phyloP scores from a whole-genome alignment of 2,329 filamentous ascomycete species.

The Cladosporium phlei region DNA sequence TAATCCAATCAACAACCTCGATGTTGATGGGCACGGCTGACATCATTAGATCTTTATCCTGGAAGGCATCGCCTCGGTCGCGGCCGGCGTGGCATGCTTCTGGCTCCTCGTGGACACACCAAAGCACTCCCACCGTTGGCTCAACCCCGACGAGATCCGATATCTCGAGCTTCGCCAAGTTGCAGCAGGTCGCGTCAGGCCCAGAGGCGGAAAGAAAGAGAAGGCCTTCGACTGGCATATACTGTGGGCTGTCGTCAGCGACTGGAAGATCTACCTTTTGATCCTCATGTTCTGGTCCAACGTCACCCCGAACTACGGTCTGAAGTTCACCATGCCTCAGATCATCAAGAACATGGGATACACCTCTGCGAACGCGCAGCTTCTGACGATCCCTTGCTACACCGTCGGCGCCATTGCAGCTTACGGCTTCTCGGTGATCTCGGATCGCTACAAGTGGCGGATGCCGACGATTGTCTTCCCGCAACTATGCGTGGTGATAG shows the following conservation, averaged over 20 bases:
- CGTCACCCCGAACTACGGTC: constrained; percentile 28
- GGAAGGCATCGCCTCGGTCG: constrained; percentile 29
- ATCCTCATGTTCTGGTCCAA: constrained; percentile 36
- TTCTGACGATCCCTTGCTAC: constrained; percentile 26
- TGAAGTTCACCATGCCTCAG: constrained; percentile 20
- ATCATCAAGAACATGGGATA: constrained; percentile 24
- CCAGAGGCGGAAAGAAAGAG: constrained; percentile 38
- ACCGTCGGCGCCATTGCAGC: constrained; percentile 30
- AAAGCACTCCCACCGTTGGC: constrained; percentile 52
- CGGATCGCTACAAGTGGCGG: constrained; percentile 29
- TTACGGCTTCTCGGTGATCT: constrained; percentile 24
- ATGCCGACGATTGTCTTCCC: constrained; percentile 27
- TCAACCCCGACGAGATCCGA: constrained; percentile 40
- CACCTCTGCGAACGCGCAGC: constrained; percentile 20
- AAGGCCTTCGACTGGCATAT: constrained; percentile 37
- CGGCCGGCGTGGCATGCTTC: constrained; percentile 36
- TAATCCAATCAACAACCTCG: not conserved
- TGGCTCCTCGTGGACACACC: constrained; percentile 54
- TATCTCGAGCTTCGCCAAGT: constrained; percentile 9
- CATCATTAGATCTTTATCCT: constrained; percentile 15
- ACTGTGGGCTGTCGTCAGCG: constrained; percentile 37
- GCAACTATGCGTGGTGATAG: constrained; percentile 21
- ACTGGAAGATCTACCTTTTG: constrained; percentile 46
- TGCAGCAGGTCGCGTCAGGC: constrained; percentile 8
- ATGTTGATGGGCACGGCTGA: not conserved